Percentiles rank a stretch among this genome's conserved stretches.
Conservation (phyloP, 1,284 basidiomycete species). For the Melampsora americana region DNA sequence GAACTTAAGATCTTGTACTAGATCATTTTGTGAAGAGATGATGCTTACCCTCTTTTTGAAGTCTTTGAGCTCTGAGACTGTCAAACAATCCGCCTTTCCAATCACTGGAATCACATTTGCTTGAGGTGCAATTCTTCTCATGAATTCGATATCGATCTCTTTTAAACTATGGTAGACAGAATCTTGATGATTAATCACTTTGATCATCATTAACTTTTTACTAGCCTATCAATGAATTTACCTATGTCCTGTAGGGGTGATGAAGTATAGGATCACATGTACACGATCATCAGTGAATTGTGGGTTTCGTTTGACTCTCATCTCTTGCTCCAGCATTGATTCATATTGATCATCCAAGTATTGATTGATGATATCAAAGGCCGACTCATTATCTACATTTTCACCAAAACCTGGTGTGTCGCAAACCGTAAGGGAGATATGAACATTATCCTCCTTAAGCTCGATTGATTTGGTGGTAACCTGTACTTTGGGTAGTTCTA, state of each 20-base stretch:
- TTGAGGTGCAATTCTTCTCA: constrained; percentile 89
- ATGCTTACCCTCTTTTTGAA: constrained; percentile 89
- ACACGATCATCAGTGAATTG: constrained; percentile 93
- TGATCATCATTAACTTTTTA: background rate
- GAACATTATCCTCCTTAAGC: constrained; percentile 95
- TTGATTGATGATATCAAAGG: constrained; percentile 69
- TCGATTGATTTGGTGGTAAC: constrained; percentile 58
- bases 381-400: constrained; percentile 97
- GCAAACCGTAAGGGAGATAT: constrained; percentile 95
- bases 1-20: background rate
- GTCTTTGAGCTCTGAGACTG: constrained; percentile 79
- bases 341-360: constrained; percentile 99
- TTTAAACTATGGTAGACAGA: constrained; percentile 60
- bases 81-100: constrained; percentile 94
- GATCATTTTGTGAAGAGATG: background rate
- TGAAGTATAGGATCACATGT: constrained; percentile 98
- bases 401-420: constrained; percentile 99
- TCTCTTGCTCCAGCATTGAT: constrained; percentile 97
- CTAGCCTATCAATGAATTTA: background rate
- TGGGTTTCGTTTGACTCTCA: constrained; percentile 98
- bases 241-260: constrained; percentile 83
- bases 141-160: constrained; percentile 98
- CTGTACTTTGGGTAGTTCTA: constrained; percentile 52
- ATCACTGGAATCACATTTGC: constrained; percentile 99
- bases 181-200: background rate